These are phyloP conservation scores for Microstegium vimineum DNA, from an alignment of 176 grass and related monocot species.

Conservation along the genomic window DNA sequence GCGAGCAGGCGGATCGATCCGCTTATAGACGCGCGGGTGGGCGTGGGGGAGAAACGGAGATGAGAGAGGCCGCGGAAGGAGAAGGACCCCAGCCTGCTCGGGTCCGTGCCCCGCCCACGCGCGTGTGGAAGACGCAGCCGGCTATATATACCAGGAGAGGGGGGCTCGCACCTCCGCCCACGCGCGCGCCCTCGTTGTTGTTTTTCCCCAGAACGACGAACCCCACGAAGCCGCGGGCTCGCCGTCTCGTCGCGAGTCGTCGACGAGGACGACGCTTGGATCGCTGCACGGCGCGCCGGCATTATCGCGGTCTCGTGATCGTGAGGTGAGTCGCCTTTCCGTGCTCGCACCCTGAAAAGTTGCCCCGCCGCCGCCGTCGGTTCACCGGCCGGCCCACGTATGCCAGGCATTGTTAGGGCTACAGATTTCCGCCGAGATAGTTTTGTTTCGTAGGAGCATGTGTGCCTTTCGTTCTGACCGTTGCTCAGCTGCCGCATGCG, in stretches of 20 bases:
- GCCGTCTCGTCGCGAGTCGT: background rate
- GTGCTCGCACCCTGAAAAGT: background rate
- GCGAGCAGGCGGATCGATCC: background rate
- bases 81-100: background rate
- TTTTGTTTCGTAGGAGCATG: no score
- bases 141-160: conserved; percentile 25
- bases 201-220: background rate
- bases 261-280: background rate
- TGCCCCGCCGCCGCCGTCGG: background rate
- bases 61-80: background rate
- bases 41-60: background rate
- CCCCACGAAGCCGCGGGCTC: background rate
- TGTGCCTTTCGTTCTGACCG: no score
- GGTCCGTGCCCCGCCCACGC: background rate
- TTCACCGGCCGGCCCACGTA: background rate
- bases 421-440: background rate
- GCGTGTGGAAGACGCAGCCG: background rate
- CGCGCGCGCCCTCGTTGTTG: background rate
- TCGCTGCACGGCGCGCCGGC: background rate
- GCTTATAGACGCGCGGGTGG: background rate
- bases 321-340: background rate
- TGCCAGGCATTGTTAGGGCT: background rate
- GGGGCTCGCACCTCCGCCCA: background rate
- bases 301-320: background rate
- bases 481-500: no score